Base-by-base conservation (phyloP, 768 basidiomycete species). In the Boletus fagicola region DNA sequence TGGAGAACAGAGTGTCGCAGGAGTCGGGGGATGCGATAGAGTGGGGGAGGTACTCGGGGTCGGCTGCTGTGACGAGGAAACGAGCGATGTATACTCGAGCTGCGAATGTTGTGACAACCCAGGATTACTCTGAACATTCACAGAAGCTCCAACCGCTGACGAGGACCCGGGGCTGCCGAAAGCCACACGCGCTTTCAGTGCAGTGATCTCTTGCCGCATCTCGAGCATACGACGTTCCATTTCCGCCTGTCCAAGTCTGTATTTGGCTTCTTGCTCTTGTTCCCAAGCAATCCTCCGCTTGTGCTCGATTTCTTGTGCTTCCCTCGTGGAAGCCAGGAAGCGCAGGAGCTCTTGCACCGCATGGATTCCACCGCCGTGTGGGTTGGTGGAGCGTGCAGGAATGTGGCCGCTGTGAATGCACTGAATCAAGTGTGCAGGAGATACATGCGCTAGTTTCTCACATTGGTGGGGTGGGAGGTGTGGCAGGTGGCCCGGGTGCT, bases 281-380 rank as follows among this genome's bases (percentile, higher is more conserved):
- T 91, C 89, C 88, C 89, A 90, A 38, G 75, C 80, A 9, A 78
- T 53, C 48, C 87, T 76, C 20, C 89, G 78, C 60, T 75, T 80
- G 39, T 76, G 74, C 60, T 90, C 89, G 18, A 74, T 76, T 50
- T 86, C 85, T 45, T 84, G 82, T 0, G 83, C 80, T 33, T 87
- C 81, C 60, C 77, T 78, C 1, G 83, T 83, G 0, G 80, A 76
- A n/a, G 77, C 69, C 8, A 87, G 69, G 51, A 83, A 76, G n/a
- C 83, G 80, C 54, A 84, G 67, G 38, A 89, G 76, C 60, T 88
- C 84, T 16, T 86, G 81, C 0, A 89, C 75, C 4, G 81, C 77
- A 57, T 78, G 74, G 9, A 76, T 56, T 42, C 75, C 72, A 47
- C 75, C 71, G 10, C 72, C 57, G 20, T 74, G 74, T 18, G 75